phyloP scores from a whole-genome alignment of 352 stramenopile genomes.

The Pythium periplocum region DNA sequence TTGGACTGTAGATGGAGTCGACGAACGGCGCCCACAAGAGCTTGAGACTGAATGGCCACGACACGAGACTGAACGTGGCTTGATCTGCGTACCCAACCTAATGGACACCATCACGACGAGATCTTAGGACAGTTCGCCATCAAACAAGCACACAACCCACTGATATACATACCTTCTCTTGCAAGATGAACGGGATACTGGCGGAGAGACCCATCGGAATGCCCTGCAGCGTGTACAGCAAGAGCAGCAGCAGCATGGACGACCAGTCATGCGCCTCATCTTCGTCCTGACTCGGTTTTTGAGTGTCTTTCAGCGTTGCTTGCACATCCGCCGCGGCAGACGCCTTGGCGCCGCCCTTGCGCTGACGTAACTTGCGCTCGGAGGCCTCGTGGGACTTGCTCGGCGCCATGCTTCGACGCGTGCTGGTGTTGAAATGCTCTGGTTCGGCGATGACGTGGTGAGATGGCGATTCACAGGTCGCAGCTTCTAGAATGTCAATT shows the following conservation, averaged over 20 bases:
- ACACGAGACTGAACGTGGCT: slow-evolving; percentile 97
- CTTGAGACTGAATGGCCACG: slow-evolving; percentile 98
- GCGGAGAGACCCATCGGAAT: slow-evolving; percentile 98
- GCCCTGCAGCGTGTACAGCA: slow-evolving; percentile 98
- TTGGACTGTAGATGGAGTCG: slow-evolving; percentile 90
- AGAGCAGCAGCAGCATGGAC: slow-evolving; percentile 90
- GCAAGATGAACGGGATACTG: slow-evolving; percentile 97
- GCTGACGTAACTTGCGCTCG: slow-evolving; percentile 10
- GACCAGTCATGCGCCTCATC: slow-evolving; percentile 54
- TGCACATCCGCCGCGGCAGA: background rate
- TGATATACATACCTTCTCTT: slow-evolving; percentile 85
- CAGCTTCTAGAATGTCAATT: no score
- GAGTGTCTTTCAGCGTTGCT: slow-evolving; percentile 3
- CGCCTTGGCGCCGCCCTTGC: slow-evolving; percentile 6
- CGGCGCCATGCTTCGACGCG: slow-evolving; percentile 4
- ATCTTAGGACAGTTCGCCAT: no score
- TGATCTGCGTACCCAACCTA: slow-evolving; percentile 94
- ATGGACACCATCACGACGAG: background rate
- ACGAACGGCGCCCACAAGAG: slow-evolving; percentile 98
- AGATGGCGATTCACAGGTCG: background rate
- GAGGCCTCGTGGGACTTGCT: background rate
- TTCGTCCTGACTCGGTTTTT: slow-evolving; percentile 6
- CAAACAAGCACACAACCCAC: background rate
- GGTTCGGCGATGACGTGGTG: slow-evolving; percentile 12
- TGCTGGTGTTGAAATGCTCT: background rate